Percentiles rank a stretch among this genome's conserved stretches.
Evolutionary conservation across 768 basidiomycete genomes (phyloP).

Genomic region (Lenzites betulinus): DNA sequence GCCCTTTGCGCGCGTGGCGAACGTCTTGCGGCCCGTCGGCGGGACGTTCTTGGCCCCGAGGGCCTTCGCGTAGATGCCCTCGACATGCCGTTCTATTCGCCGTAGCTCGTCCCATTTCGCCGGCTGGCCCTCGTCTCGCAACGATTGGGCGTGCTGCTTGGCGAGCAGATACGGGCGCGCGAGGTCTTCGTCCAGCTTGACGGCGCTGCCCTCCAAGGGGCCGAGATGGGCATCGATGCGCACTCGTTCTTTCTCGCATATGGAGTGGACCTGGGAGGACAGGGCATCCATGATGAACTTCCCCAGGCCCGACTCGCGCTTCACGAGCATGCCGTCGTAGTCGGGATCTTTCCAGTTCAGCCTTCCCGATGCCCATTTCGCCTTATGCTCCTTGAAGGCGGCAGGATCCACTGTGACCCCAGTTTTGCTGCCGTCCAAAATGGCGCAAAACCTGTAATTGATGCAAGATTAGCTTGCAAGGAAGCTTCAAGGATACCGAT

Average conservation of each 20-base stretch:
- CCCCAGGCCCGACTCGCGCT: constrained; percentile 11
- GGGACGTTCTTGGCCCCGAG: too few relatives aligned
- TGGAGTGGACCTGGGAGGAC: constrained; percentile 29
- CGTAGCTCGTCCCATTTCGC: constrained; percentile 38
- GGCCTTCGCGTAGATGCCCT: constrained; percentile 20
- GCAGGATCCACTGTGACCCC: constrained; percentile 47
- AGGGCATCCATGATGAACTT: constrained; percentile 50
- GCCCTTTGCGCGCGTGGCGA: neutral
- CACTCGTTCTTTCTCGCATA: constrained; percentile 24
- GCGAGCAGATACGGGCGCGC: constrained; percentile 42
- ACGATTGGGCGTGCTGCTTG: constrained; percentile 21
- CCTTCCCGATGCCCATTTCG: constrained; percentile 26
- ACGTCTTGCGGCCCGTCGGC: too few relatives aligned
- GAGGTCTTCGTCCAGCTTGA: constrained; percentile 30
- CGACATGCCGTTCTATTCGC: constrained; percentile 44
- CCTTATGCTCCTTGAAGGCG: constrained; percentile 34
- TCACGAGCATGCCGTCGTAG: neutral
- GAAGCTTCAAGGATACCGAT: neutral
- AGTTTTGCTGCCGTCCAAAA: constrained; percentile 64
- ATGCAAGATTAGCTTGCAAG: neutral
- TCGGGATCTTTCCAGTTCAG: constrained; percentile 32
- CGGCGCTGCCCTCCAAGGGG: neutral
- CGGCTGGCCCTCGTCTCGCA: constrained; percentile 9
- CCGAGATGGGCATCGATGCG: constrained; percentile 36
- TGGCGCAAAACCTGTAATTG: constrained; percentile 45